Conservation (phyloP, 2,329 filamentous ascomycete species). For the Arthroderma sp. region DNA sequence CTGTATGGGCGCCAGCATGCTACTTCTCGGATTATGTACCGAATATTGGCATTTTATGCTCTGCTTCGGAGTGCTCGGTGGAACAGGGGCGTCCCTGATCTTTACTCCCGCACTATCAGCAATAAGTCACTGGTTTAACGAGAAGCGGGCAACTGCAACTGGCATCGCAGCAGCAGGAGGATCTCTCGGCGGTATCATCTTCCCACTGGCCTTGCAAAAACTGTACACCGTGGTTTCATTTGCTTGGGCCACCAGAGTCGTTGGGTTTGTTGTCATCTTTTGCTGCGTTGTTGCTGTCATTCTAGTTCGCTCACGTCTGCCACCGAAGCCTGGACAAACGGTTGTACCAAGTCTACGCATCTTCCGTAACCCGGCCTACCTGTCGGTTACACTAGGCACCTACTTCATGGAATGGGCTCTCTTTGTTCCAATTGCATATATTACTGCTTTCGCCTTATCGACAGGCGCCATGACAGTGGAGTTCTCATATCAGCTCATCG, state of each 20-base stretch:
- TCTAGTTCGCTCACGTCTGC: constrained; percentile 14
- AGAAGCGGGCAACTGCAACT: constrained; percentile 23
- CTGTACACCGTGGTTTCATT: constrained; percentile 22
- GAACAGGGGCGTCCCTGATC: constrained; percentile 22
- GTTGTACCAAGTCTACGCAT: constrained; percentile 2
- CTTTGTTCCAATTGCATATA: neutral
- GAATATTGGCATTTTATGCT: constrained; percentile 31
- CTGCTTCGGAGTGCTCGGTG: constrained; percentile 26
- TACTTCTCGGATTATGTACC: constrained; percentile 24
- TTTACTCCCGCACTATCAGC: constrained; percentile 24
- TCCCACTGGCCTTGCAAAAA: constrained; percentile 25
- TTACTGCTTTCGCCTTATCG: constrained; percentile 1
- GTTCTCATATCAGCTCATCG: constrained; percentile 1
- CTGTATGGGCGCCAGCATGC: constrained; percentile 19
- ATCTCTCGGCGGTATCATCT: constrained; percentile 26
- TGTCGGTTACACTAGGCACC: neutral
- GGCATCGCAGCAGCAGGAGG: constrained; percentile 27
- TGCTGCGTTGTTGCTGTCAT: constrained; percentile 6
- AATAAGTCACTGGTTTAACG: constrained; percentile 27
- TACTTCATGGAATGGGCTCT: constrained; percentile 5
- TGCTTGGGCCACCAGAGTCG: constrained; percentile 16
- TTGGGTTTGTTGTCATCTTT: constrained; percentile 14
- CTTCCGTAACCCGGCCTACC: neutral
- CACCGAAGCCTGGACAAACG: constrained; percentile 12
- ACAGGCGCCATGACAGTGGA: neutral